Percentiles rank a stretch among this genome's conserved stretches.
These are phyloP conservation scores for Trametes maxima DNA, from an alignment of 768 basidiomycete species.

Conservation along the genomic window DNA sequence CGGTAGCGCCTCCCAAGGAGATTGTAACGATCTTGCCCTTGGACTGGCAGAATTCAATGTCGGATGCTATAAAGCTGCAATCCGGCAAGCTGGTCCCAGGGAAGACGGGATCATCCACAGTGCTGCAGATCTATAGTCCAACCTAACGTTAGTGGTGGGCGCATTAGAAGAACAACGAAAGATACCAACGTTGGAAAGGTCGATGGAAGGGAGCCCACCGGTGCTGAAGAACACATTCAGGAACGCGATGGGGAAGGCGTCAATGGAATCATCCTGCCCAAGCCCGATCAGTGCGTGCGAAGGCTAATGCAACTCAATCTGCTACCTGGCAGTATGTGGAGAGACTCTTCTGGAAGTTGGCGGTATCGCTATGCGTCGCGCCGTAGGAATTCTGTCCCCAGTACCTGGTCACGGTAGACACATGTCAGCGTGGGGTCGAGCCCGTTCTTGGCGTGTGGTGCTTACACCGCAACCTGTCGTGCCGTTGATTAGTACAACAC, in stretches of 20 bases:
- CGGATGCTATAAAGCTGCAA: constrained; percentile 59
- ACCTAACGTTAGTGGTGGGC: background rate
- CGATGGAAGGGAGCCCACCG: constrained; percentile 58
- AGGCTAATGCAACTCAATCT: background rate
- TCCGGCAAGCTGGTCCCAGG: constrained; percentile 63
- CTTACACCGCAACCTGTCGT: constrained; percentile 34
- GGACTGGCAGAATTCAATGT: constrained; percentile 65
- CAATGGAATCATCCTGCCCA: constrained; percentile 53
- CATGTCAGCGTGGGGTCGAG: background rate
- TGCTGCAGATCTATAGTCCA: constrained; percentile 62
- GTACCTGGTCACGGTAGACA: constrained; percentile 38
- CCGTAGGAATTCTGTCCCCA: constrained; percentile 66
- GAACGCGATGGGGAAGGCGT: constrained; percentile 65
- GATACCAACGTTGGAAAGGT: constrained; percentile 57
- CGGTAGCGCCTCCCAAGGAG: constrained; percentile 50
- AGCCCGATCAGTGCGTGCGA: background rate
- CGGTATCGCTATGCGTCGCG: constrained; percentile 44
- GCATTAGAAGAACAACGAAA: background rate
- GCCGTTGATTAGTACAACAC: background rate
- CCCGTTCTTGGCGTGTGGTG: background rate
- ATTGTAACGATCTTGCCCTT: constrained; percentile 43
- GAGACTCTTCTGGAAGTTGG: constrained; percentile 54
- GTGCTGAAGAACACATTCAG: constrained; percentile 59
- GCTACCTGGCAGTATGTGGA: constrained; percentile 54
- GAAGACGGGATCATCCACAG: constrained; percentile 55